phyloP scores from a whole-genome alignment of 495 filamentous ascomycete genomes.

The Lasiosphaeria miniovina region DNA sequence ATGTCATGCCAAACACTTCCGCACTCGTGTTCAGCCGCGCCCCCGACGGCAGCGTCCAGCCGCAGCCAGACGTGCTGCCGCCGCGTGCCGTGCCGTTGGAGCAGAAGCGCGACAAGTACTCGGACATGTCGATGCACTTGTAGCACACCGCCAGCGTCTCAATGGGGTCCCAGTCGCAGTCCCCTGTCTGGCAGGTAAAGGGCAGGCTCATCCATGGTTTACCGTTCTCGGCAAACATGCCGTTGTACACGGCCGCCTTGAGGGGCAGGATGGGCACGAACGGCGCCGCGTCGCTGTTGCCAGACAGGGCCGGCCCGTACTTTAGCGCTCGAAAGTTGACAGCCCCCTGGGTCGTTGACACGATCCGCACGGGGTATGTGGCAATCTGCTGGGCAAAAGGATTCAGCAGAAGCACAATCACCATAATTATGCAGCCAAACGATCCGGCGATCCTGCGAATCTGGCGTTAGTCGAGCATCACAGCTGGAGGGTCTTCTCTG shows the following conservation, averaged over 20 bases:
- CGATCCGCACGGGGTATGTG: slow-evolving; percentile 15
- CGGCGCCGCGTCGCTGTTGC: slow-evolving; percentile 10
- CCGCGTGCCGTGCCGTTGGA: neutral
- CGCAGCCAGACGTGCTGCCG: slow-evolving; percentile 8
- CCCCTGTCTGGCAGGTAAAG: slow-evolving; percentile 27
- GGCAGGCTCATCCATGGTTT: slow-evolving; percentile 21
- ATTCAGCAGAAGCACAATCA: slow-evolving; percentile 35
- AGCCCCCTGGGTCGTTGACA: slow-evolving; percentile 12
- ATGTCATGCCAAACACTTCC: slow-evolving; percentile 29
- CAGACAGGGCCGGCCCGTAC: slow-evolving; percentile 5
- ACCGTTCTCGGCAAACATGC: slow-evolving; percentile 30
- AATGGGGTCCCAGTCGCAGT: slow-evolving; percentile 29
- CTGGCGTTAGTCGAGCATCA: neutral
- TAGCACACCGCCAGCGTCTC: slow-evolving; percentile 30
- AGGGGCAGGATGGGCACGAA: slow-evolving; percentile 32
- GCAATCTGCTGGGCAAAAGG: slow-evolving; percentile 29
- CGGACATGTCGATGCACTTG: slow-evolving; percentile 28
- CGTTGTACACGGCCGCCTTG: slow-evolving; percentile 34
- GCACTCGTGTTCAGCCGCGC: slow-evolving; percentile 16
- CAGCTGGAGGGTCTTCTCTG: neutral
- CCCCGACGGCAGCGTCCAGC: slow-evolving; percentile 26
- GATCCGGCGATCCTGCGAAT: slow-evolving; percentile 25
- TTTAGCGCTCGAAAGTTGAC: slow-evolving; percentile 4
- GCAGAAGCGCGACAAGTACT: slow-evolving; percentile 25
- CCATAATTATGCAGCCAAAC: slow-evolving; percentile 39